Evolutionary conservation across 805 yeast species (phyloP).

Genomic region (Candida verbasci): DNA sequence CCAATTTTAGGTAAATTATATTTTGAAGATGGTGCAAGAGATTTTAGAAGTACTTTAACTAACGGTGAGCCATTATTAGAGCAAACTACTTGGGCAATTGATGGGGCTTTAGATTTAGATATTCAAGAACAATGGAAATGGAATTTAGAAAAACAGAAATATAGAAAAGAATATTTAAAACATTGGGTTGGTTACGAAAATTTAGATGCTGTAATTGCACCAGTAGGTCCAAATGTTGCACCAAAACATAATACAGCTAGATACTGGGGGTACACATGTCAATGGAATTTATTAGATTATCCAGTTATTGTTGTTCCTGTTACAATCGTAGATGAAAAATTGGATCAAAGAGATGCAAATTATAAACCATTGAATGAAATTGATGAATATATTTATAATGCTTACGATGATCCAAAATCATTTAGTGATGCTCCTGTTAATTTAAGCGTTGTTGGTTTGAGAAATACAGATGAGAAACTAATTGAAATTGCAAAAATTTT

Average conservation of each 20-base stretch:
- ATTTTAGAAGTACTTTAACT: constrained; percentile 10
- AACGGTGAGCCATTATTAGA: constrained; percentile 11
- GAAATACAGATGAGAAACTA: constrained; percentile 17
- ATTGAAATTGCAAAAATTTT: constrained; percentile 13
- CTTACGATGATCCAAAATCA: constrained; percentile 13
- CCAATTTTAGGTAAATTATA: constrained; percentile 10
- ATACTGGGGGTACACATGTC: constrained; percentile 18
- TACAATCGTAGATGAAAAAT: constrained; percentile 12
- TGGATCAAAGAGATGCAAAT: constrained; percentile 10
- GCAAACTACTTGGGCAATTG: constrained; percentile 13
- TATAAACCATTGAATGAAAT: constrained; percentile 14
- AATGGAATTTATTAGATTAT: constrained; percentile 17
- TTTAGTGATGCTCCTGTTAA: constrained; percentile 15
- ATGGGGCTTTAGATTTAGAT: constrained; percentile 8
- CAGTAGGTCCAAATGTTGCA: constrained; percentile 15
- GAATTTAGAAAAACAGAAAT: constrained; percentile 14
- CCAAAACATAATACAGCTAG: constrained; percentile 15
- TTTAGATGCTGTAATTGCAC: constrained; percentile 15
- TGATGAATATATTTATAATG: constrained; percentile 10
- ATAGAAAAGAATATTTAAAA: constrained; percentile 14
- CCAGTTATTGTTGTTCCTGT: constrained; percentile 16
- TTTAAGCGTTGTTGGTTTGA: constrained; percentile 15
- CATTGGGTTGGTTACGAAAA: constrained; percentile 11
- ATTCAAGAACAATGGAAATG: constrained; percentile 14
- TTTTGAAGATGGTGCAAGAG: constrained; percentile 17